A percentile compares a stretch with the other conserved stretches of the same genome.
Conservation (phyloP, 2,329 filamentous ascomycete genomes). For the Hypomyces rosellus region DNA sequence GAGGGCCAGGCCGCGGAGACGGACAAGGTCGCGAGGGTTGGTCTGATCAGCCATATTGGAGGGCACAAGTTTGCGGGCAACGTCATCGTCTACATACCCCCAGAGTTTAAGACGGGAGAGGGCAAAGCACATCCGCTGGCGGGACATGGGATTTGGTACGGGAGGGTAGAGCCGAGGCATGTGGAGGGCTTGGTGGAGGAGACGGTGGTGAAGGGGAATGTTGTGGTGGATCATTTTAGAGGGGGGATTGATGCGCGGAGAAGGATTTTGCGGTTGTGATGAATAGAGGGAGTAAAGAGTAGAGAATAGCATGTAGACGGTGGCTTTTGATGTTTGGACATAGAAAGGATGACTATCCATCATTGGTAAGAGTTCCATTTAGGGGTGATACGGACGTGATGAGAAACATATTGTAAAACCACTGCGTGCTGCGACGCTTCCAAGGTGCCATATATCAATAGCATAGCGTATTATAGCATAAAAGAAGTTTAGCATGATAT, state of each 20-base stretch:
- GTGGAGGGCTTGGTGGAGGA: constrained; percentile 70
- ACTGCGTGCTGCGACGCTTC: too few species aligned
- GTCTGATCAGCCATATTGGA: constrained; percentile 70
- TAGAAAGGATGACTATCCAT: too few species aligned
- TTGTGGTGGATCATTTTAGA: constrained; percentile 66
- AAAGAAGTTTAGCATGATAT: too few species aligned
- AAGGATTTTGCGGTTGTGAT: constrained; percentile 43
- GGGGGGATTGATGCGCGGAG: constrained; percentile 57
- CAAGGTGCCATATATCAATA: too few species aligned
- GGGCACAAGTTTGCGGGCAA: constrained; percentile 85
- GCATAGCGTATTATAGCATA: too few species aligned
- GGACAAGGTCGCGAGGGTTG: constrained; percentile 51
- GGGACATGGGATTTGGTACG: constrained; percentile 77
- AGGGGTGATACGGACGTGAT: too few species aligned
- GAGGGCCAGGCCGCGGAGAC: constrained; percentile 12
- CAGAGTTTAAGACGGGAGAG: constrained; percentile 32
- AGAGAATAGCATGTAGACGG: too few species aligned
- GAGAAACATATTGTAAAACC: too few species aligned
- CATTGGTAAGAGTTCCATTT: too few species aligned
- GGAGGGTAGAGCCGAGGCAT: constrained; percentile 66
- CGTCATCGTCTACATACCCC: constrained; percentile 73
- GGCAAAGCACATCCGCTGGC: constrained; percentile 51
- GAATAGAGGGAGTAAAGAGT: background rate
- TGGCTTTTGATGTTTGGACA: too few species aligned
- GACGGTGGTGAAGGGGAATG: constrained; percentile 59